phyloP scores from a whole-genome alignment of 495 filamentous ascomycete species.

The Echria macrotheca region DNA sequence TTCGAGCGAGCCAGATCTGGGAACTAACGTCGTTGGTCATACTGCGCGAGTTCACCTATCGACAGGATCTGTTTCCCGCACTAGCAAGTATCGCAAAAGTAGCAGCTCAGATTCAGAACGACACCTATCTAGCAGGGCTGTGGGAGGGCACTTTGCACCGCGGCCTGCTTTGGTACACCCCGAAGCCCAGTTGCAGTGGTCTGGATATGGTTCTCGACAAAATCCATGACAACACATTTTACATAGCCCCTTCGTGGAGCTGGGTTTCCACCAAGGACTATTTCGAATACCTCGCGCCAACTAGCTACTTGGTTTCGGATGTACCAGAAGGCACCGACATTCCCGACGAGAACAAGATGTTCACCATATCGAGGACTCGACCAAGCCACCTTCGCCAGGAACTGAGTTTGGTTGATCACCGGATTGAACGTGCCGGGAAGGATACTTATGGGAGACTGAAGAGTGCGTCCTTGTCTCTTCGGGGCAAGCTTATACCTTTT shows the following conservation, averaged over 20 bases:
- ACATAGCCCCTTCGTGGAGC: not conserved
- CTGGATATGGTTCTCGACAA: not conserved
- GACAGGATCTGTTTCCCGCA: not conserved
- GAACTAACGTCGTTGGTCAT: not conserved
- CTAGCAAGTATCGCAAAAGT: not conserved
- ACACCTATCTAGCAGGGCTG: not conserved
- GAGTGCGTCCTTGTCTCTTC: not conserved
- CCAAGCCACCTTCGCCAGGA: not conserved
- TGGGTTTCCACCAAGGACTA: not conserved
- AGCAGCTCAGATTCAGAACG: not conserved
- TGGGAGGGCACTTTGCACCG: not conserved
- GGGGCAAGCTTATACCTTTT: not conserved
- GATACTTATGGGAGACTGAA: not conserved
- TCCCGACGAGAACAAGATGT: not conserved
- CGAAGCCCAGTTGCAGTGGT: not conserved
- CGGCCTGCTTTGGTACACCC: not conserved
- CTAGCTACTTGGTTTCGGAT: not conserved
- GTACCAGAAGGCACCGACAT: not conserved
- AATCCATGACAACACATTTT: not conserved
- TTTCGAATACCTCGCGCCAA: not conserved
- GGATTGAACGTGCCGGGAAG: not conserved
- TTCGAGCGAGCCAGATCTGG: not conserved
- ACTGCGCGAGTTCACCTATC: not conserved
- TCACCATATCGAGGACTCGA: not conserved
- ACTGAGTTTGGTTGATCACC: not conserved